These are phyloP conservation scores for Aspergillus affinis DNA, from an alignment of 495 filamentous ascomycete genomes.

Conservation along the genomic window DNA sequence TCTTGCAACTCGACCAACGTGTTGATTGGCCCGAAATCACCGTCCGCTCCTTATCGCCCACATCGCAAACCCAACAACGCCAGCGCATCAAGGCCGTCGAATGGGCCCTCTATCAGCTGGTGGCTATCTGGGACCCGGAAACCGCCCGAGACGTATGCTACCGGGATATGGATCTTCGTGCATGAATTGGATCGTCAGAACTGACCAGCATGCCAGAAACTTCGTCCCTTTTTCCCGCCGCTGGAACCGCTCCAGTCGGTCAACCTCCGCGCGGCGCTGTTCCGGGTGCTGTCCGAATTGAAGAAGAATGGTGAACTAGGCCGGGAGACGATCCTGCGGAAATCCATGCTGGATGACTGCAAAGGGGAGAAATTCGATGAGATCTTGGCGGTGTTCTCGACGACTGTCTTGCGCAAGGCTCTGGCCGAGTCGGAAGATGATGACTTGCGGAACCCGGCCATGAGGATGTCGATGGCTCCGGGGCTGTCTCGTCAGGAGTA, in stretches of 20 bases:
- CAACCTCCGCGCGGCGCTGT: constrained; percentile 84
- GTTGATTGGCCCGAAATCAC: constrained; percentile 77
- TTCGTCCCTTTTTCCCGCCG: constrained; percentile 86
- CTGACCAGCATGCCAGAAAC: constrained; percentile 56
- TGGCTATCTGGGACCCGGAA: constrained; percentile 75
- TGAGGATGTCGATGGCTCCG: constrained; percentile 61
- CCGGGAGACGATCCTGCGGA: constrained; percentile 73
- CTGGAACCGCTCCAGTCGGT: constrained; percentile 82
- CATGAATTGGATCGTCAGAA: constrained; percentile 9
- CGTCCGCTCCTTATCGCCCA: constrained; percentile 61
- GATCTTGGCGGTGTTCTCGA: constrained; percentile 75
- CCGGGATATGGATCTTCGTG: neutral
- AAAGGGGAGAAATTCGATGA: constrained; percentile 81
- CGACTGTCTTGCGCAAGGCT: constrained; percentile 70
- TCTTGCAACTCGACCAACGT: constrained; percentile 72
- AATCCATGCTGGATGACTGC: constrained; percentile 92
- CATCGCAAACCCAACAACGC: constrained; percentile 67
- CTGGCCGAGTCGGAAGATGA: constrained; percentile 43
- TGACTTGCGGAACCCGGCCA: constrained; percentile 43
- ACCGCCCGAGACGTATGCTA: constrained; percentile 62
- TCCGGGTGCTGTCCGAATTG: constrained; percentile 70
- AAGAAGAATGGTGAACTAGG: constrained; percentile 85
- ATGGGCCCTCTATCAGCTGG: constrained; percentile 82
- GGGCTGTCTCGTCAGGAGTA: constrained; percentile 60
- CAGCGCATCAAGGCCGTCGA: constrained; percentile 75